phyloP scores from a whole-genome alignment of 2,329 filamentous ascomycete genomes.

The Epichloe aotearoae region DNA sequence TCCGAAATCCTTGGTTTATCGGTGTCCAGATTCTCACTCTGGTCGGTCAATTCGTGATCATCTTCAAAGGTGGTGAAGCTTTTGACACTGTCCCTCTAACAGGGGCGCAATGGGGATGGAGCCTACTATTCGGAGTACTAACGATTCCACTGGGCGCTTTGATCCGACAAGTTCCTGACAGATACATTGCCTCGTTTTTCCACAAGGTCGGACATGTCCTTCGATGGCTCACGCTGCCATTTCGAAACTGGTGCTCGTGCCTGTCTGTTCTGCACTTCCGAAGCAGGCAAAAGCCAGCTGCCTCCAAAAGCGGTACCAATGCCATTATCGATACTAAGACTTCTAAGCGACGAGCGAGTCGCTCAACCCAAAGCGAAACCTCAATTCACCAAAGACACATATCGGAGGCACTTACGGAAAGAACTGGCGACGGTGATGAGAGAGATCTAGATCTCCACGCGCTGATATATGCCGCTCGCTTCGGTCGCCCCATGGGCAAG shows the following conservation, averaged over 20 bases:
- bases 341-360: constrained; percentile 2
- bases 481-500: constrained; percentile 13
- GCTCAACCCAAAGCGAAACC: constrained; percentile 4
- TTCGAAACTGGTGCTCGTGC: constrained; percentile 10
- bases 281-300: constrained; percentile 12
- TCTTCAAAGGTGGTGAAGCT: constrained; percentile 55
- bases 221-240: constrained; percentile 10
- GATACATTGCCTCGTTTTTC: constrained; percentile 18
- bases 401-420: background rate
- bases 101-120: constrained; percentile 57
- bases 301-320: constrained; percentile 6
- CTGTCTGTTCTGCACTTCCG: constrained; percentile 11
- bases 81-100: constrained; percentile 49
- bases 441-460: constrained; percentile 16
- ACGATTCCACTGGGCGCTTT: constrained; percentile 47
- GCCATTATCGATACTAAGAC: background rate
- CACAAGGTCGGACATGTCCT: constrained; percentile 10
- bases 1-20: constrained; percentile 65
- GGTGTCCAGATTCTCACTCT: constrained; percentile 53
- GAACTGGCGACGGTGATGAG: constrained; percentile 4
- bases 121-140: constrained; percentile 52
- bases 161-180: constrained; percentile 28
- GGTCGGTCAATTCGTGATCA: constrained; percentile 57
- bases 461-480: constrained; percentile 19
- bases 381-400: background rate